Percentiles rank a stretch among this genome's conserved stretches.
Evolutionary conservation across 441 rosid genomes (phyloP).

Genomic region (Euphorbia celastroides): DNA sequence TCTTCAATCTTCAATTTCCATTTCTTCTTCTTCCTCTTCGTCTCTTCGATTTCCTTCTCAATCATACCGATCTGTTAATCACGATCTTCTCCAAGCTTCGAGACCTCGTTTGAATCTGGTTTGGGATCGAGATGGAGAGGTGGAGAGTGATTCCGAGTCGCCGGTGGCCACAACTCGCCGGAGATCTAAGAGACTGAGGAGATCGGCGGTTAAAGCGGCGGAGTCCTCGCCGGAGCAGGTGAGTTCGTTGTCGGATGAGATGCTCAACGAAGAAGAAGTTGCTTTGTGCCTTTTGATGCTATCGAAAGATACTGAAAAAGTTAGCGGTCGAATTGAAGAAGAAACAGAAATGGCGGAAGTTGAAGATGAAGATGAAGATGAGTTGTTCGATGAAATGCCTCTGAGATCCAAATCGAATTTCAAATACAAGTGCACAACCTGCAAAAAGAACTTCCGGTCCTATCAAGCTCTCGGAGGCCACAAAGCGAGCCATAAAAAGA

Average conservation of each 20-base stretch:
- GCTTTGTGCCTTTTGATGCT: constrained; percentile 45
- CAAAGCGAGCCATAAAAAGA: constrained; percentile 39
- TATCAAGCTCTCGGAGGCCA: constrained; percentile 59
- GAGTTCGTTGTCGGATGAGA: constrained; percentile 20
- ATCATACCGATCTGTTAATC: constrained; percentile 17
- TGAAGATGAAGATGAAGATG: neutral
- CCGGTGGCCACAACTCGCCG: constrained; percentile 8
- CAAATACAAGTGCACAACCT: constrained; percentile 30
- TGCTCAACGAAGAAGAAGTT: constrained; percentile 25
- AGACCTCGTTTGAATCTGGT: constrained; percentile 5
- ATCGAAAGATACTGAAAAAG: constrained; percentile 1
- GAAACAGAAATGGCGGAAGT: neutral
- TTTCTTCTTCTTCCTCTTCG: constrained; percentile 14
- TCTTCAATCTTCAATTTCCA: constrained; percentile 17
- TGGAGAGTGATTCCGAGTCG: constrained; percentile 30
- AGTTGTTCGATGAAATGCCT: neutral
- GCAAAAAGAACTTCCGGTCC: constrained; percentile 37
- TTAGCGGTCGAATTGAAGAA: neutral
- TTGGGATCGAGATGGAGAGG: neutral
- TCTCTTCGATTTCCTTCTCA: constrained; percentile 1
- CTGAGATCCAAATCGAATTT: neutral
- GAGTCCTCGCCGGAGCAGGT: constrained; percentile 22
- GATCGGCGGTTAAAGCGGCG: neutral
- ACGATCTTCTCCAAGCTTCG: neutral
- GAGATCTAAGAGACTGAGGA: constrained; percentile 32